Percentiles rank a stretch among this genome's conserved stretches.
Conservation (phyloP, 139 green algal genomes). For the Eudorina sp. region DNA sequence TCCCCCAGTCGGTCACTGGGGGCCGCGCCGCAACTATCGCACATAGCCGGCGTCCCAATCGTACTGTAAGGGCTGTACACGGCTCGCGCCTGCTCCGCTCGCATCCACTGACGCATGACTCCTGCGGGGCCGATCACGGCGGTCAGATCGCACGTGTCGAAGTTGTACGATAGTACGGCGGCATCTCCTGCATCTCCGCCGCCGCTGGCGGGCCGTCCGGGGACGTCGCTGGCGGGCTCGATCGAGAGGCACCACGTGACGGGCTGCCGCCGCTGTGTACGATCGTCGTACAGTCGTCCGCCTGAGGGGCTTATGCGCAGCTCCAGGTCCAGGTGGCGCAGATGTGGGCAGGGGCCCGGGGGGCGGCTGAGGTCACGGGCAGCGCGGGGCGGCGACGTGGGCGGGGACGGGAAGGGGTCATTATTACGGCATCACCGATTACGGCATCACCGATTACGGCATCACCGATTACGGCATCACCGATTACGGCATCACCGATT, state of each 20-base stretch:
- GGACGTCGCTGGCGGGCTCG: not conserved
- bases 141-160: not conserved
- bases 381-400: too few species aligned
- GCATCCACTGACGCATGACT: not conserved
- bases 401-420: too few species aligned
- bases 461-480: too few species aligned
- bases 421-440: too few species aligned
- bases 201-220: not conserved
- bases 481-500: too few species aligned
- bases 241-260: not conserved
- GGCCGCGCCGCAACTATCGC: too few species aligned
- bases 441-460: too few species aligned
- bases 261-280: not conserved
- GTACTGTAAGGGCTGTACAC: too few species aligned
- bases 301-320: not conserved
- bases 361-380: not conserved
- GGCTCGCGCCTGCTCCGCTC: too few species aligned
- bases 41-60: too few species aligned
- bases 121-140: not conserved
- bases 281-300: not conserved
- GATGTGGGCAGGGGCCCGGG: not conserved
- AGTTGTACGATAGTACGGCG: constrained; percentile 26
- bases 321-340: not conserved
- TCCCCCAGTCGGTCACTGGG: too few species aligned
- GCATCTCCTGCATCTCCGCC: not conserved